phyloP scores from a whole-genome alignment of 2,329 filamentous ascomycete species.

The Plenodomus tracheiphilus region DNA sequence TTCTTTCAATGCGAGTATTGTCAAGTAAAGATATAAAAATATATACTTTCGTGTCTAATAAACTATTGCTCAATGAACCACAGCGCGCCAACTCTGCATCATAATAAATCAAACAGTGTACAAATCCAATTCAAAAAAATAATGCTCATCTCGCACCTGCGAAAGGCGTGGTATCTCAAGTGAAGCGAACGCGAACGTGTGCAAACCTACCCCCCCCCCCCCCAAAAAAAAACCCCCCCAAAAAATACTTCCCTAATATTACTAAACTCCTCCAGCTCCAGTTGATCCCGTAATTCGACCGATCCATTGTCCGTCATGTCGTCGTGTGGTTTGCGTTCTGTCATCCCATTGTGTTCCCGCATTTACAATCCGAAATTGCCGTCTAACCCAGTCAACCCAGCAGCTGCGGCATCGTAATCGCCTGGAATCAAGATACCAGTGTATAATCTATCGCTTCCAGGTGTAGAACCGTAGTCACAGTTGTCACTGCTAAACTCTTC shows the following conservation, averaged over 20 bases:
- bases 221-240: no score
- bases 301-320: neutral
- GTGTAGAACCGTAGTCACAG: conserved; percentile 34
- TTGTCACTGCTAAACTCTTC: conserved; percentile 44
- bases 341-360: neutral
- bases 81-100: no score
- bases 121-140: neutral
- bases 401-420: conserved; percentile 30
- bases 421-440: conserved; percentile 42
- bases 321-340: conserved; percentile 1
- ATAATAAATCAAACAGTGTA: neutral
- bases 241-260: no score
- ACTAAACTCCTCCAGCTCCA: neutral
- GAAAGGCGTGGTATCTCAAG: conserved; percentile 30
- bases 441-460: conserved; percentile 39
- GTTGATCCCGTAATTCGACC: neutral
- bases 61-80: no score
- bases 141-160: conserved; percentile 17
- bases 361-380: conserved; percentile 46
- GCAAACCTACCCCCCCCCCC: no score
- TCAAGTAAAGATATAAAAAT: no score
- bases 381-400: conserved; percentile 43
- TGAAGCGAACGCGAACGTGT: conserved; percentile 1
- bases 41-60: no score
- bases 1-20: no score